Evolutionary conservation across 2,329 filamentous ascomycete genomes (phyloP).

Genomic region (Fusarium poae): DNA sequence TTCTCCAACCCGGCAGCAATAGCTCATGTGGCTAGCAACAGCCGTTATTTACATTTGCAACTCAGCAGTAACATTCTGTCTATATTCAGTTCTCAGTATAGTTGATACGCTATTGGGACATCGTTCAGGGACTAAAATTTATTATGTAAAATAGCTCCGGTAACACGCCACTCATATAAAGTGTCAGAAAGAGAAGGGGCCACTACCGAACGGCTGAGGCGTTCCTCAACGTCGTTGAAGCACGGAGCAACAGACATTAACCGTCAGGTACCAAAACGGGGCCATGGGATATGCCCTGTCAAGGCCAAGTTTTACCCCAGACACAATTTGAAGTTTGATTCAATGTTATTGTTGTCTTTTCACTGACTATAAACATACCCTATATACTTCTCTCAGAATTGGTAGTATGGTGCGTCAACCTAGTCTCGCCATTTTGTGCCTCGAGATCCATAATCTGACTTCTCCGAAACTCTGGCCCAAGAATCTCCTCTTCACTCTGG

Average conservation of each 20-base stretch:
- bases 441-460: conserved; percentile 24
- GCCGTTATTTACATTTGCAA: neutral
- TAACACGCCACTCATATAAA: neutral
- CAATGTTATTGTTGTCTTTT: accelerated
- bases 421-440: neutral
- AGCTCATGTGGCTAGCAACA: neutral
- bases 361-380: no score
- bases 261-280: neutral
- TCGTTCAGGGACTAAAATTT: neutral
- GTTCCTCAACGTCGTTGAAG: neutral
- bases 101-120: neutral
- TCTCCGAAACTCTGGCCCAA: conserved; percentile 35
- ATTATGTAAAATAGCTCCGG: no score
- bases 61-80: neutral
- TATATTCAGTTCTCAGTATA: neutral
- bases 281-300: neutral
- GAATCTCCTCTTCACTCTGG: conserved; percentile 42
- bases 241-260: neutral
- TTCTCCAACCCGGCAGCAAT: no score
- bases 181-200: neutral
- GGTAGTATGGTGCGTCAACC: neutral
- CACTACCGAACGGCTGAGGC: neutral
- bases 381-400: conserved; percentile 6
- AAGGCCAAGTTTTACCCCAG: neutral
- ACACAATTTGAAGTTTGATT: neutral